Conservation (phyloP, 495 filamentous ascomycete genomes). For the Aspergillus heteromorphus region DNA sequence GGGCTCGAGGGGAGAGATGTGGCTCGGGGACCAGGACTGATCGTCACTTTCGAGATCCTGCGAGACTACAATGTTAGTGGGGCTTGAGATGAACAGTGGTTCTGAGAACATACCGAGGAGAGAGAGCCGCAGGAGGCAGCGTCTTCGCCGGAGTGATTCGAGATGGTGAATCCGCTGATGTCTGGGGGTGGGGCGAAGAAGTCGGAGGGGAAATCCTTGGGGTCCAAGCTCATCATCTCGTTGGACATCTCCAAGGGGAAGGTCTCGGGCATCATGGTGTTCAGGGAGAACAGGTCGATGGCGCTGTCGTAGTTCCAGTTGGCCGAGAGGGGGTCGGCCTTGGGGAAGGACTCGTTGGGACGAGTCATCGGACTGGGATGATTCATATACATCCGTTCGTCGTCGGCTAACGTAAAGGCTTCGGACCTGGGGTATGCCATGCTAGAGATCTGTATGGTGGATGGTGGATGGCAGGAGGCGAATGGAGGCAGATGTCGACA, state of each 20-base stretch:
- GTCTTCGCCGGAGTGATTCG: slow-evolving; percentile 29
- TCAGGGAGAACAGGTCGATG: slow-evolving; percentile 37
- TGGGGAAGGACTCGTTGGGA: slow-evolving; percentile 10
- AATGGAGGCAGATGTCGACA: neutral
- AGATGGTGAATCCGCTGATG: slow-evolving; percentile 36
- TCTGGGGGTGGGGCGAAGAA: slow-evolving; percentile 27
- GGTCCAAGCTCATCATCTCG: slow-evolving; percentile 26
- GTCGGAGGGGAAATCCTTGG: slow-evolving; percentile 35
- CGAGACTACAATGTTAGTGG: slow-evolving; percentile 1
- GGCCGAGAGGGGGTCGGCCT: slow-evolving; percentile 32
- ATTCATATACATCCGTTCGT: slow-evolving; percentile 13
- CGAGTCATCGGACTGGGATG: slow-evolving; percentile 10
- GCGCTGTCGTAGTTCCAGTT: slow-evolving; percentile 41
- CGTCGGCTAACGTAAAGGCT: slow-evolving; percentile 8
- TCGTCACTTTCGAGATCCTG: slow-evolving; percentile 42
- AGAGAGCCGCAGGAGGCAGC: slow-evolving; percentile 19
- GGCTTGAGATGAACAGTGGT: neutral
- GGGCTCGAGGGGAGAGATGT: slow-evolving; percentile 20
- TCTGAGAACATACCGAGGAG: slow-evolving; percentile 29
- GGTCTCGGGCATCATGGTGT: slow-evolving; percentile 32
- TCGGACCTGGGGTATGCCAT: slow-evolving; percentile 10
- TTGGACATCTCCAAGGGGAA: slow-evolving; percentile 33
- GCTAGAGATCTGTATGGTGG: neutral
- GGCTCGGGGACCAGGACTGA: slow-evolving; percentile 30
- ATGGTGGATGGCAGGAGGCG: neutral